Evolutionary conservation across 495 filamentous ascomycete species (phyloP).

Genomic region (Clavariopsis aquatica): DNA sequence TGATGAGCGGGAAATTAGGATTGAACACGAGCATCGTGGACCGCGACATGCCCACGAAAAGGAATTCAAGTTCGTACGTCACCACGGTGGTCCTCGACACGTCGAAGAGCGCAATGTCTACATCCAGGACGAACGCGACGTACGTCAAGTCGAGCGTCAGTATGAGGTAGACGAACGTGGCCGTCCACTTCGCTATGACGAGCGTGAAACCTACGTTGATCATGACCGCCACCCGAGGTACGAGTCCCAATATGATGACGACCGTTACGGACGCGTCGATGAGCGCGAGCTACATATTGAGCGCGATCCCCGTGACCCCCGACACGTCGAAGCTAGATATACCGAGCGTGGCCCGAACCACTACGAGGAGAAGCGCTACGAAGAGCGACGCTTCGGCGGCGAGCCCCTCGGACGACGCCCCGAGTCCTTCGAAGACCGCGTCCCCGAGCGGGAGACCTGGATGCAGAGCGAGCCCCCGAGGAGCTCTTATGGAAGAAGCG

Average conservation of each 20-base stretch:
- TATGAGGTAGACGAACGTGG: constrained; percentile 17
- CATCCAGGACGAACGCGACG: not conserved
- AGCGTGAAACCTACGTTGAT: constrained; percentile 19
- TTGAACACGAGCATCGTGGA: constrained; percentile 15
- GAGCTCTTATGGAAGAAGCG: constrained; percentile 20
- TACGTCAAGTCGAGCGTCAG: not conserved
- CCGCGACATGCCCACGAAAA: constrained; percentile 13
- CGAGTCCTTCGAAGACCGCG: constrained; percentile 27
- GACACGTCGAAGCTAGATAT: constrained; percentile 31
- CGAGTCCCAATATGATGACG: constrained; percentile 3
- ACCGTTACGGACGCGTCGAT: constrained; percentile 13
- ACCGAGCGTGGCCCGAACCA: constrained; percentile 16
- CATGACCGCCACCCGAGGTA: constrained; percentile 6
- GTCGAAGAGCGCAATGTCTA: constrained; percentile 22
- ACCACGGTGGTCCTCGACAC: constrained; percentile 4
- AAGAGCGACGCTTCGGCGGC: constrained; percentile 22
- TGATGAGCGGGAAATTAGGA: constrained; percentile 21
- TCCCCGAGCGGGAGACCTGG: constrained; percentile 26
- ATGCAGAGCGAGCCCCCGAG: constrained; percentile 17
- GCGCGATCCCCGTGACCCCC: constrained; percentile 27
- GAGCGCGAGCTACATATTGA: constrained; percentile 28
- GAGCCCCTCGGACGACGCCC: constrained; percentile 16
- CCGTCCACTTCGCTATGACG: constrained; percentile 13
- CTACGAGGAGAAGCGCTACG: constrained; percentile 31
- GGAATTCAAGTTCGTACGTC: constrained; percentile 13